phyloP scores from a whole-genome alignment of 2,329 filamentous ascomycete genomes.

The Sclerotinia borealis region DNA sequence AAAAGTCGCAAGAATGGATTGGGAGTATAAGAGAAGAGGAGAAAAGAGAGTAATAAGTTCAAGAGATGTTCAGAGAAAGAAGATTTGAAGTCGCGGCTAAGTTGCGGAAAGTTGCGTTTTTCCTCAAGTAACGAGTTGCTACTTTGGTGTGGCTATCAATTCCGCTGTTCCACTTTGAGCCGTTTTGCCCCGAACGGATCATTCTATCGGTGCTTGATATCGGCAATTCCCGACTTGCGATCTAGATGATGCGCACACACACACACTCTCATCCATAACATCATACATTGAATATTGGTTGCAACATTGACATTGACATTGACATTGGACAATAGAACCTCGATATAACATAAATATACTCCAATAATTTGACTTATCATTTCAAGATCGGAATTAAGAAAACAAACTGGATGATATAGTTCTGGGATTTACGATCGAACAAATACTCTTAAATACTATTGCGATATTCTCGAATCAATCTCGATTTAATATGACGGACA shows the following conservation, averaged over 20 bases:
- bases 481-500: conserved; percentile 52
- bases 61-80: conserved; percentile 12
- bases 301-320: no score
- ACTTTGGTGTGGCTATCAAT: background rate
- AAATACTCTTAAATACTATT: background rate
- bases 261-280: background rate
- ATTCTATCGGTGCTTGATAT: background rate
- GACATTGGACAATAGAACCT: background rate
- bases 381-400: background rate
- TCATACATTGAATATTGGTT: background rate
- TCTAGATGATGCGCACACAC: no score
- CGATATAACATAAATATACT: background rate
- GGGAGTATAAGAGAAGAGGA: background rate
- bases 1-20: background rate
- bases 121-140: conserved; percentile 12
- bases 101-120: conserved; percentile 17
- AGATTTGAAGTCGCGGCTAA: conserved; percentile 15
- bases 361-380: background rate
- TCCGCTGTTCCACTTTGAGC: conserved; percentile 13
- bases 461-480: background rate
- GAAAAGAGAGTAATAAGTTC: conserved; percentile 16
- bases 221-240: conserved; percentile 3
- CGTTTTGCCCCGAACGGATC: background rate
- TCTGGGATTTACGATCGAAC: background rate
- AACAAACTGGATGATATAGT: background rate